Evolutionary conservation across 176 grass and related monocot species (phyloP).

Genomic region (Triticum turgidum): DNA sequence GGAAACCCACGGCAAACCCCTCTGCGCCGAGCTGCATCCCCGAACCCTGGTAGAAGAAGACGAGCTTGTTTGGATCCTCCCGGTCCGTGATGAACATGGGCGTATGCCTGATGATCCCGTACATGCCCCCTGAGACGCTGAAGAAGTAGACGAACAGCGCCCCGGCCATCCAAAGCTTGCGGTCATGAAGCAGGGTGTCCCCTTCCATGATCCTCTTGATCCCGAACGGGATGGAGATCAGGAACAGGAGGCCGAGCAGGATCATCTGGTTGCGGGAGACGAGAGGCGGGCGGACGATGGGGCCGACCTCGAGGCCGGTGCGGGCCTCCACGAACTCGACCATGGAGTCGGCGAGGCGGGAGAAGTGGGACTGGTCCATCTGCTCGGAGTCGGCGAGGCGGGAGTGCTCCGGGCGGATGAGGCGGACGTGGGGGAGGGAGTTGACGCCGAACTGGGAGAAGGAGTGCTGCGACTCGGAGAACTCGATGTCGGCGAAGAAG

Average conservation of each 20-base stretch:
- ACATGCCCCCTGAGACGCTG: conserved; percentile 91
- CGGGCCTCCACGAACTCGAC: conserved; percentile 77
- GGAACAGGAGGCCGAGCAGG: conserved; percentile 46
- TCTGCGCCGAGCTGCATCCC: conserved; percentile 91
- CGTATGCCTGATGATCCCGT: conserved; percentile 83
- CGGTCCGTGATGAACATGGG: conserved; percentile 79
- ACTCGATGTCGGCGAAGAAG: conserved; percentile 97
- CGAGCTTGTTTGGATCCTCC: conserved; percentile 66
- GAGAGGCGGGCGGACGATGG: conserved; percentile 74
- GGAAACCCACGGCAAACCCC: conserved; percentile 78
- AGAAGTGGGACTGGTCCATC: conserved; percentile 90
- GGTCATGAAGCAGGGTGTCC: conserved; percentile 80
- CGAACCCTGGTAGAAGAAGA: conserved; percentile 93
- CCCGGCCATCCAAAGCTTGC: conserved; percentile 65
- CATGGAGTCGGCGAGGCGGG: conserved; percentile 87
- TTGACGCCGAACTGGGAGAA: conserved; percentile 85
- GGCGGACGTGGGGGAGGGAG: conserved; percentile 72
- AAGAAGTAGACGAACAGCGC: conserved; percentile 91
- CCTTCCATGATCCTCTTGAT: conserved; percentile 74
- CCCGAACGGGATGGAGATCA: conserved; percentile 61
- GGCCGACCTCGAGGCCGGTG: conserved; percentile 73
- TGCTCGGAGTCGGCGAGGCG: conserved; percentile 57
- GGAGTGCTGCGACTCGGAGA: conserved; percentile 79
- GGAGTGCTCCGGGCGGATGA: conserved; percentile 57
- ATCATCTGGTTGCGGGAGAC: conserved; percentile 72